Conservation (phyloP, 495 filamentous ascomycete species). For the Tetracladium marchalianum region DNA sequence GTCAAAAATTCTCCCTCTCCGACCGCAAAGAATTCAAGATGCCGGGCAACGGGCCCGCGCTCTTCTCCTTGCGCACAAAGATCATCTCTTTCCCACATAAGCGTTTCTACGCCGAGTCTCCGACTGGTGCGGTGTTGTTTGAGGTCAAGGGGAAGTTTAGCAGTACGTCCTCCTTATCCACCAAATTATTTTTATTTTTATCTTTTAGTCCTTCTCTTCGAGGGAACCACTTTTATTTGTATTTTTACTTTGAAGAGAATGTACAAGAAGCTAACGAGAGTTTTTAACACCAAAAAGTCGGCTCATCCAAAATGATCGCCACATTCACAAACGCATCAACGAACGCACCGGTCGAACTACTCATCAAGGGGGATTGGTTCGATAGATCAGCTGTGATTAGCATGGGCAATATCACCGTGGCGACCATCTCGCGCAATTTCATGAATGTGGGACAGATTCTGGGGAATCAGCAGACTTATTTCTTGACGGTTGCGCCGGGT, state of each 20-base stretch:
- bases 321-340: slow-evolving; percentile 33
- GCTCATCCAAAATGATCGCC: slow-evolving; percentile 34
- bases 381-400: slow-evolving; percentile 38
- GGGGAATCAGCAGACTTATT: slow-evolving; percentile 50
- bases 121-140: slow-evolving; percentile 35
- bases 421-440: slow-evolving; percentile 43
- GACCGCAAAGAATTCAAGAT: slow-evolving; percentile 15
- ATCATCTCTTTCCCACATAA: slow-evolving; percentile 6
- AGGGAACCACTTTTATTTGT: no score
- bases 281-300: slow-evolving; percentile 21
- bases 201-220: no score
- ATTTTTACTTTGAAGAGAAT: no score
- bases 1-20: slow-evolving; percentile 9
- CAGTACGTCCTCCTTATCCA: no score
- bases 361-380: slow-evolving; percentile 40
- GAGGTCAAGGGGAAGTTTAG: slow-evolving; percentile 39
- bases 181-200: no score
- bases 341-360: slow-evolving; percentile 25
- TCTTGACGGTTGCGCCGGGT: slow-evolving; percentile 45
- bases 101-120: slow-evolving; percentile 22
- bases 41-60: not conserved
- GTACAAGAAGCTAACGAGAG: not conserved
- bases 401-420: slow-evolving; percentile 37
- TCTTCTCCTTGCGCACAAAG: slow-evolving; percentile 8
- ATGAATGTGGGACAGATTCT: slow-evolving; percentile 42